phyloP scores from a whole-genome alignment of 805 yeast genomes.

The Clavispora fructus region DNA sequence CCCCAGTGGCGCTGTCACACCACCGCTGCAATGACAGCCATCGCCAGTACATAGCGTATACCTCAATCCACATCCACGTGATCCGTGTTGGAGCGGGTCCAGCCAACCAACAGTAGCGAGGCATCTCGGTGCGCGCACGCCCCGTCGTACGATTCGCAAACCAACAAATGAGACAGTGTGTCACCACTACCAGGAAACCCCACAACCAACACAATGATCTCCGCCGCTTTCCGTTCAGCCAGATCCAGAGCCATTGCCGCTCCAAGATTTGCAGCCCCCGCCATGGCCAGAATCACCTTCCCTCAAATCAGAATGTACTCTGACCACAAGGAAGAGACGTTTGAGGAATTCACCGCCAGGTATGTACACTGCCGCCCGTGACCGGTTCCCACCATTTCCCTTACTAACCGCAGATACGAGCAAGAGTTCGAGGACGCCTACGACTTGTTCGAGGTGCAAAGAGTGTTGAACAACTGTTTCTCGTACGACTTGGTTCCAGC shows the following conservation, averaged over 20 bases:
- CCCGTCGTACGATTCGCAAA: slow-evolving; percentile 11
- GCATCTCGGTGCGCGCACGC: slow-evolving; percentile 10
- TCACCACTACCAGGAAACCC: not conserved
- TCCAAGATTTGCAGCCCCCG: slow-evolving; percentile 24
- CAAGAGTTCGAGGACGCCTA: slow-evolving; percentile 84
- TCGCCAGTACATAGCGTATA: not conserved
- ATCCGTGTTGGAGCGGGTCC: not conserved
- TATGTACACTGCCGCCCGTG: slow-evolving; percentile 24
- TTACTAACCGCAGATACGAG: slow-evolving; percentile 62
- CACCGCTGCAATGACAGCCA: too few relatives aligned
- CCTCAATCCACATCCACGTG: not conserved
- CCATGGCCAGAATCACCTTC: slow-evolving; percentile 16
- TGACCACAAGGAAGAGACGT: slow-evolving; percentile 69
- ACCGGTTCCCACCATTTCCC: not conserved
- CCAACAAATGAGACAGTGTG: not conserved
- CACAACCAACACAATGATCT: slow-evolving; percentile 21
- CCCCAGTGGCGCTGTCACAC: not conserved
- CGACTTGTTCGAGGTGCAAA: slow-evolving; percentile 50
- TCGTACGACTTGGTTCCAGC: slow-evolving; percentile 98
- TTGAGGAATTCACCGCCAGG: slow-evolving; percentile 88
- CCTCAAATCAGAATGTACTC: slow-evolving; percentile 64
- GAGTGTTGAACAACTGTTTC: slow-evolving; percentile 96
- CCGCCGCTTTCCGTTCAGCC: slow-evolving; percentile 39
- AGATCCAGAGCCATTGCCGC: slow-evolving; percentile 29
- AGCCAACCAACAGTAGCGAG: not conserved